Evolutionary conservation across 495 filamentous ascomycete genomes (phyloP).

Genomic region (Penicillium soppii): DNA sequence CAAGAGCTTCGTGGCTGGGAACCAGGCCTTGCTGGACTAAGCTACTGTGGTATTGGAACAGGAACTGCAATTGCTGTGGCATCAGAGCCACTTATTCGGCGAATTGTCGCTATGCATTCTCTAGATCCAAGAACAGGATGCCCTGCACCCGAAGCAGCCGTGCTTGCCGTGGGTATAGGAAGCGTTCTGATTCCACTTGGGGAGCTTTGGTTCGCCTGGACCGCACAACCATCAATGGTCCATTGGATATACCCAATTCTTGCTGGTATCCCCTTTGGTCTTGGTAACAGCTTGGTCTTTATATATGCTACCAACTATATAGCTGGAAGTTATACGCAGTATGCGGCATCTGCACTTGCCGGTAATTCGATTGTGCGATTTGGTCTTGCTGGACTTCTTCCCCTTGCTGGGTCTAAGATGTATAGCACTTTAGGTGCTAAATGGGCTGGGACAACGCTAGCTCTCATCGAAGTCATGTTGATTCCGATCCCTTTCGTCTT

Average conservation of each 20-base stretch:
- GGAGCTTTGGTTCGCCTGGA: constrained; percentile 78
- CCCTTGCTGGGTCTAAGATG: constrained; percentile 71
- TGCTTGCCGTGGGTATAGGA: constrained; percentile 66
- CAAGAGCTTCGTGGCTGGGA: constrained; percentile 66
- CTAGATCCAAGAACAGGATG: constrained; percentile 62
- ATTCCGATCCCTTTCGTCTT: background rate
- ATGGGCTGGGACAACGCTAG: constrained; percentile 63
- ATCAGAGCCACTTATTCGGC: constrained; percentile 64
- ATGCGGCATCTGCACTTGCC: constrained; percentile 70
- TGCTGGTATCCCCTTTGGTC: constrained; percentile 72
- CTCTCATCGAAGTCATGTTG: background rate
- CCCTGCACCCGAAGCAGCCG: constrained; percentile 68
- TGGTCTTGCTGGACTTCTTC: constrained; percentile 65
- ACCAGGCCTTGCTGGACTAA: constrained; percentile 61
- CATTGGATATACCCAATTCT: constrained; percentile 75
- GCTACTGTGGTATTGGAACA: constrained; percentile 71
- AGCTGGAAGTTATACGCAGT: constrained; percentile 71
- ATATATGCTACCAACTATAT: constrained; percentile 78
- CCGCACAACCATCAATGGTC: constrained; percentile 63
- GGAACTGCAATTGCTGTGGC: constrained; percentile 63
- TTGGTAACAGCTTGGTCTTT: constrained; percentile 72
- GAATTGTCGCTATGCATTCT: constrained; percentile 10
- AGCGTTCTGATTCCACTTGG: constrained; percentile 63
- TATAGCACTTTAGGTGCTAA: constrained; percentile 63
- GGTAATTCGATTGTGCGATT: constrained; percentile 67